Evolutionary conservation across 495 filamentous ascomycete species (phyloP), one percentile per base, ranked within the genome.

Genomic region (Hyaloscypha bicolor): DNA sequence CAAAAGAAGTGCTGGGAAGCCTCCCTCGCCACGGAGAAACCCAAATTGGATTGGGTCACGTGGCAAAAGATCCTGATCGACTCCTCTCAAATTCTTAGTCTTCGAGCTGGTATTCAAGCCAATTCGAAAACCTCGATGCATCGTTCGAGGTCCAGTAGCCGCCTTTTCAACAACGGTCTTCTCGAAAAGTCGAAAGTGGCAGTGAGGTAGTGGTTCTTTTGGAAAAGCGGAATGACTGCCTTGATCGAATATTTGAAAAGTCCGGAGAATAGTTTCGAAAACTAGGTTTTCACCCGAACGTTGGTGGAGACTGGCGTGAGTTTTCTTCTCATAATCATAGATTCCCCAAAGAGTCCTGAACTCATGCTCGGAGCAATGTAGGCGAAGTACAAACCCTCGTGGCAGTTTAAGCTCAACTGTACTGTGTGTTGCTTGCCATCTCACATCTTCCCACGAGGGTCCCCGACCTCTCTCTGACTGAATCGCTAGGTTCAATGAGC

Each of bases 311-410:
- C 82, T 89, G 14, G 82, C 80, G 69, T 93, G 88, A 0, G 93
- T 86, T 70, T 89, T 90, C 37, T 83, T 84, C 29, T 89, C 90
- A 69, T 94, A 92, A 60, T 95, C 91, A 65, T 90, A 90, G 72
- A 95, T 91, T 67, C 87, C 88, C 86, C 90, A 93, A 16, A 96
- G 74, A 29, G 82, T 87, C 65, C 86, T 87, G 79, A 90, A 94
- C 70, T 93, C 91, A 11, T 84, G 81, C 72, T 93, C 90, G 14
- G 80, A 79, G 77, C 91, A 91, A 63, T 87, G 83, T 9, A 96
- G 76, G 55, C 85, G 82, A 35, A 94, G 73, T 52, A 87, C 78
- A 69, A 93, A 90, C 1, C 89, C 88, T 53, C 88, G 84, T 3
- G 90, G 87, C 14, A 96, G 76, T 62, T 83, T 84, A 32, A 96